Conservation (phyloP, 2,329 filamentous ascomycete genomes). For the Chalaropsis thielavioides region DNA sequence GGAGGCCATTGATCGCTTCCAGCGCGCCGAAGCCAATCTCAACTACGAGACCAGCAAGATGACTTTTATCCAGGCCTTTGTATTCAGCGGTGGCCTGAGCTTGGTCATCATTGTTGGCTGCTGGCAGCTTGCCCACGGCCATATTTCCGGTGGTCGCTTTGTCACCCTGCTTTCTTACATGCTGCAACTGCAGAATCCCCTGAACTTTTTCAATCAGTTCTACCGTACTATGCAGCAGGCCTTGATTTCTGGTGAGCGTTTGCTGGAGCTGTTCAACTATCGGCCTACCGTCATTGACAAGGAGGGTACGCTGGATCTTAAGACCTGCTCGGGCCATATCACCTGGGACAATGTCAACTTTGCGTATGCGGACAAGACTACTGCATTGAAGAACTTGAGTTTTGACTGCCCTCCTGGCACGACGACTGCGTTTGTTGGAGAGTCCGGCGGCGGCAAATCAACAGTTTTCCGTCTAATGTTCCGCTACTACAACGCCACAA, state of each 20-base stretch:
- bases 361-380: constrained; percentile 73
- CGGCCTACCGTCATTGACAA: constrained; percentile 78
- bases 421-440: constrained; percentile 88
- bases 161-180: constrained; percentile 63
- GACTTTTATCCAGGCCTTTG: constrained; percentile 66
- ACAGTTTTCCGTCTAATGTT: constrained; percentile 92
- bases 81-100: constrained; percentile 65
- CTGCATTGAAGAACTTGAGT: constrained; percentile 66
- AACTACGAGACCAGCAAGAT: constrained; percentile 63
- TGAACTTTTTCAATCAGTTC: constrained; percentile 87
- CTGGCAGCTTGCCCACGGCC: constrained; percentile 57
- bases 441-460: constrained; percentile 93
- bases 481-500: constrained; percentile 80
- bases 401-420: constrained; percentile 83
- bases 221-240: constrained; percentile 92
- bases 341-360: constrained; percentile 82
- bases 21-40: constrained; percentile 61
- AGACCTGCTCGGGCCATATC: constrained; percentile 64
- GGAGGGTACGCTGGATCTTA: constrained; percentile 47
- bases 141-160: constrained; percentile 54
- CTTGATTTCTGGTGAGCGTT: constrained; percentile 91
- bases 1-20: constrained; percentile 54
- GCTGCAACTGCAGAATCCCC: constrained; percentile 61
- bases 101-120: constrained; percentile 59
- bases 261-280: constrained; percentile 93